Evolutionary conservation across 106 monocot genomes (phyloP).

Genomic region (Apostasia shenzhenica): DNA sequence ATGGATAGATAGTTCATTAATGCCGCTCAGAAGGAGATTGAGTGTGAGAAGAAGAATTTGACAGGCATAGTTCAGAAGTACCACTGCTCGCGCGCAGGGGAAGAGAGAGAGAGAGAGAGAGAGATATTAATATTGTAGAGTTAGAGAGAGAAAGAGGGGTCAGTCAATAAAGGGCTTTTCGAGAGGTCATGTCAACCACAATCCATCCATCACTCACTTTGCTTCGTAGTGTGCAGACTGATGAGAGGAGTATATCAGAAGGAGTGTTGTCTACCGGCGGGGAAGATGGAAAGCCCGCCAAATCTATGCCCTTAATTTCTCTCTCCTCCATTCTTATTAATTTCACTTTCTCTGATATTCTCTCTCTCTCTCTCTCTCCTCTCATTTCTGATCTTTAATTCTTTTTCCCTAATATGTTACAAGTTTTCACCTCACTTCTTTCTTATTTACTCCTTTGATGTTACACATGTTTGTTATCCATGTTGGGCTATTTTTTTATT

Average conservation of each 20-base stretch:
- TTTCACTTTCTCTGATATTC: background rate
- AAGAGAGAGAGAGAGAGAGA: background rate
- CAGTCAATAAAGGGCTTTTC: conserved; percentile 12
- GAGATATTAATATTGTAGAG: background rate
- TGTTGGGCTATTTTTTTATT: background rate
- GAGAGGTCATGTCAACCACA: conserved; percentile 10
- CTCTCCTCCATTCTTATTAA: background rate
- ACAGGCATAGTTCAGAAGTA: conserved; percentile 4
- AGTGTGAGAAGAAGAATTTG: conserved; percentile 4
- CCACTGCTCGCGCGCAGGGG: background rate
- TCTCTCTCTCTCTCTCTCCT: background rate
- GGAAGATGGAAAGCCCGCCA: background rate
- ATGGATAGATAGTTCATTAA: conserved; percentile 1
- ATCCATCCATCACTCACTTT: background rate
- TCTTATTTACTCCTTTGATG: background rate
- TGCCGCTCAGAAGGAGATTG: background rate
- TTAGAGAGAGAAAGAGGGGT: background rate
- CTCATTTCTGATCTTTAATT: too few relatives aligned
- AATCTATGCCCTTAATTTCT: background rate
- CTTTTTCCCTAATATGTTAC: too few relatives aligned
- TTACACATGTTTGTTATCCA: conserved; percentile 4
- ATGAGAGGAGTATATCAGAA: conserved; percentile 8
- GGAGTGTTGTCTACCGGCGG: conserved; percentile 1
- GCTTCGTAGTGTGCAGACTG: conserved; percentile 5
- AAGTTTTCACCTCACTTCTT: too few relatives aligned